These are phyloP conservation scores for Teratosphaeria nubilosa DNA, from an alignment of 2,329 filamentous ascomycete genomes.

Conservation along the genomic window DNA sequence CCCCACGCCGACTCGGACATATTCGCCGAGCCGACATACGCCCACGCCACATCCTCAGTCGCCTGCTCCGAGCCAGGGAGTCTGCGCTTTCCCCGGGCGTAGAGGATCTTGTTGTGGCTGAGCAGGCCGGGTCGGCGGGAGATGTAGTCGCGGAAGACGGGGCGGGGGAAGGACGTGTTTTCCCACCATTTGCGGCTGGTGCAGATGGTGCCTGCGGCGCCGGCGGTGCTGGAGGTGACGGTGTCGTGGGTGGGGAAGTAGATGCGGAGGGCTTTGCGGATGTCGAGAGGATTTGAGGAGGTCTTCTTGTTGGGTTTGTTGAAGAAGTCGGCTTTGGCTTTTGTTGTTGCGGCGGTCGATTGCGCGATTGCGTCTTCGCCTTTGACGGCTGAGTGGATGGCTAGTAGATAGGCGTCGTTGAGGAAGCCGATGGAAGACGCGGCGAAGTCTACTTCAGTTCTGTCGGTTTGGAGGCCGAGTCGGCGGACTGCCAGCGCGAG, in stretches of 20 bases:
- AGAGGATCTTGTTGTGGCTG: conserved; percentile 68
- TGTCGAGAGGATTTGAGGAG: conserved; percentile 17
- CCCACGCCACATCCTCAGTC: conserved; percentile 50
- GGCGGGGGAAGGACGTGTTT: conserved; percentile 55
- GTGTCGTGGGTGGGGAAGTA: conserved; percentile 74
- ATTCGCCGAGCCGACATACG: conserved; percentile 84
- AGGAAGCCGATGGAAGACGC: conserved; percentile 74
- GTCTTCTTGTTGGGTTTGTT: conserved; percentile 2
- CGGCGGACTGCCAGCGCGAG: conserved; percentile 56
- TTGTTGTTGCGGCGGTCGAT: conserved; percentile 5
- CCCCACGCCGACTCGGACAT: conserved; percentile 93
- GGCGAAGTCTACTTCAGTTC: conserved; percentile 50
- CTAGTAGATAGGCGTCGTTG: conserved; percentile 54
- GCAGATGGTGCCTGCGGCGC: conserved; percentile 69
- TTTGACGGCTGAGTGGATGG: conserved; percentile 49
- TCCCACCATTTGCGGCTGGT: conserved; percentile 65
- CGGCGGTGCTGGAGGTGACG: conserved; percentile 26
- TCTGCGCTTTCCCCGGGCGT: conserved; percentile 25
- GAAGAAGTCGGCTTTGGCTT: conserved; percentile 18
- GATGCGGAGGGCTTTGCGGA: conserved; percentile 52
- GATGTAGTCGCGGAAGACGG: conserved; percentile 63
- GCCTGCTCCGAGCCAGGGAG: background rate
- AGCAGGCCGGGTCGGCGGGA: conserved; percentile 62
- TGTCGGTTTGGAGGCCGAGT: conserved; percentile 45
- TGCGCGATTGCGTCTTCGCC: conserved; percentile 28